These are phyloP conservation scores for Pythium vanterpoolii DNA, from an alignment of 352 stramenopile genomes.

Conservation along the genomic window DNA sequence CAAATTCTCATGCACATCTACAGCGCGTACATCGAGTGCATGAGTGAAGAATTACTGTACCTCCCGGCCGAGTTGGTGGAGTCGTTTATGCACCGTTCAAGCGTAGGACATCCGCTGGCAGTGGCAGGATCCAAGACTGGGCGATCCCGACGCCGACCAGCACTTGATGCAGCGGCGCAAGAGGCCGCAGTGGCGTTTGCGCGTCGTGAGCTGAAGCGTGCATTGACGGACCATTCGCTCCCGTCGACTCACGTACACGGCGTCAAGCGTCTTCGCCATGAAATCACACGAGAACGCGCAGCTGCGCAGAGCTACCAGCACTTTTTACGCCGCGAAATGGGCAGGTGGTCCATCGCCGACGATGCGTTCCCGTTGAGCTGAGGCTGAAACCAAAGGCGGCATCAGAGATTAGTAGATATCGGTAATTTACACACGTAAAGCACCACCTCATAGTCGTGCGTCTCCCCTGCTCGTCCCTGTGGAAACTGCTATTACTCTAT, in stretches of 20 bases:
- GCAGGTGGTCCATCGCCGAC: constrained; percentile 28
- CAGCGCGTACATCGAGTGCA: constrained; percentile 52
- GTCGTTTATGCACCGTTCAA: not conserved
- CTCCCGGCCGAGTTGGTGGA: constrained; percentile 23
- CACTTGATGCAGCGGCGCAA: constrained; percentile 12
- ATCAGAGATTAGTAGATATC: not conserved
- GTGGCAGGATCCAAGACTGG: not conserved
- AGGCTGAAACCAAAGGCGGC: not conserved
- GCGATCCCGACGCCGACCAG: constrained; percentile 9
- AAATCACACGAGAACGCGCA: constrained; percentile 51
- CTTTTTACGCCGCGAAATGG: constrained; percentile 54
- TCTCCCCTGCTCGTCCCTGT: not conserved
- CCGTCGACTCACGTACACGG: constrained; percentile 10
- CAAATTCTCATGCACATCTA: constrained; percentile 61
- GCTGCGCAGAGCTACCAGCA: constrained; percentile 51
- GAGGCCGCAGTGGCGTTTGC: constrained; percentile 25
- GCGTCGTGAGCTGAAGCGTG: constrained; percentile 17
- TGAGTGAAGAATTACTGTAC: constrained; percentile 47
- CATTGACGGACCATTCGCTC: not conserved
- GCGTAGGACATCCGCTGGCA: not conserved
- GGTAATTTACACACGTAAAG: not conserved
- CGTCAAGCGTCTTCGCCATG: constrained; percentile 45
- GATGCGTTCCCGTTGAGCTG: not conserved
- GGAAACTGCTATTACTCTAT: not conserved
- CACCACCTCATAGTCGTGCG: not conserved